Evolutionary conservation across 805 yeast species (phyloP), one percentile per base, ranked within the genome.

Genomic region (Yamadazyma laniorum): DNA sequence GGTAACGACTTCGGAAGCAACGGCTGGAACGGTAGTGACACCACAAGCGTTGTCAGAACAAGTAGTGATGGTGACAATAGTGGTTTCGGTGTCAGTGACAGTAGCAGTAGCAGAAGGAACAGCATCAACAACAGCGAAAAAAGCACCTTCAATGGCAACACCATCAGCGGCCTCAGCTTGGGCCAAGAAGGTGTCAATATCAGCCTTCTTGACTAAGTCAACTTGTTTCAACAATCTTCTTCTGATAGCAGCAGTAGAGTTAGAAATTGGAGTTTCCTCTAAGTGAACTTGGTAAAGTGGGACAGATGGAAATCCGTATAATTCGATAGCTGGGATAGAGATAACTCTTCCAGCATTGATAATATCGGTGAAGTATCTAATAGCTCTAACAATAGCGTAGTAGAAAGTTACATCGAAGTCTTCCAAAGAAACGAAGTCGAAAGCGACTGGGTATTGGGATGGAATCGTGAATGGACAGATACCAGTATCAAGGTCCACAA

Each of bases 181-280:
- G 25, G 55, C 51, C 15, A 48, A 29, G 25, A 55, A 49, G 48
- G 66, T 70, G 26, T 52, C 58, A 35, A 47, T 44, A 18, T 53
- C 67, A 43, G 60, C 70, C 54, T 63, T 64, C 50, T 55, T 55
- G 38, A 43, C 49, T n/a, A 54, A 28, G 26, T 44, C 38, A 28
- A 50, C 44, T 25, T 48, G 51, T 43, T 49, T 50, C 42, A 58
- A 50, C 38, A 63, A 56, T 62, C 72, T 63, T 54, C 54, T 66
- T 56, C 65, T 64, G 53, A 64, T 50, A 25, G 65, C 65, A 42
- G 62, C 59, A 46, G 72, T 62, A 27, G 72, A 65, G 63, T 67
- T 67, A 23, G 63, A 45, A 26, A 57, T 52, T 33, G 68, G 63
- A 12, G 51, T 32, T 45, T 52, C 37, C 25, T 51, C 50, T 12